Evolutionary conservation across 768 basidiomycete genomes (phyloP).

Genomic region (Tylopilus plumbeoviolaceoides): DNA sequence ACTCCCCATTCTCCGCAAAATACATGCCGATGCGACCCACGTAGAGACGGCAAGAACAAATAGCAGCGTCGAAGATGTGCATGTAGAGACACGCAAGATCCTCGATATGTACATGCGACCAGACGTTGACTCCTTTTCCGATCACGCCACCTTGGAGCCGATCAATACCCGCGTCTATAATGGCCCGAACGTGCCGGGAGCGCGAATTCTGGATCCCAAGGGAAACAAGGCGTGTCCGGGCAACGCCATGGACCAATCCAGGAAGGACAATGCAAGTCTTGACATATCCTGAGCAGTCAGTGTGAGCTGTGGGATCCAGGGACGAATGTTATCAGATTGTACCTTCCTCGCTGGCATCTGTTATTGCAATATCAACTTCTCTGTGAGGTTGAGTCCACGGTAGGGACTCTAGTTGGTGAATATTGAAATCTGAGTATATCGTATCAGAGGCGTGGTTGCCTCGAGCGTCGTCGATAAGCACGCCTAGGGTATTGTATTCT

Average conservation of each 20-base stretch:
- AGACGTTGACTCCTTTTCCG: conserved; percentile 54
- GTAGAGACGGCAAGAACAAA: conserved; percentile 16
- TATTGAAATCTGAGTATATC: conserved; percentile 49
- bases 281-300: conserved; percentile 47
- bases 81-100: conserved; percentile 45
- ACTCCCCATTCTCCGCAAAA: conserved; percentile 50
- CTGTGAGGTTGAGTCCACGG: conserved; percentile 46
- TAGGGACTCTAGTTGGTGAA: conserved; percentile 41
- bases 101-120: conserved; percentile 56
- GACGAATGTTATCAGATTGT: background rate
- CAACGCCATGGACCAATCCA: conserved; percentile 56
- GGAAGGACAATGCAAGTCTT: conserved; percentile 50
- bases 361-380: conserved; percentile 44
- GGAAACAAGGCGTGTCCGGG: conserved; percentile 44
- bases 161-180: conserved; percentile 42
- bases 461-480: conserved; percentile 29
- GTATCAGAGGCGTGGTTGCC: conserved; percentile 37
- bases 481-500: conserved; percentile 4
- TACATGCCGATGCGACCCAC: conserved; percentile 44
- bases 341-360: conserved; percentile 49
- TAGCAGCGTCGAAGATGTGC: conserved; percentile 37
- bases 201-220: conserved; percentile 49
- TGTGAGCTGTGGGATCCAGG: background rate
- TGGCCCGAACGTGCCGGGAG: conserved; percentile 48
- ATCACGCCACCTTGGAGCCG: conserved; percentile 52